These are phyloP conservation scores for Omphalotus guepiniiformis DNA, from an alignment of 768 basidiomycete genomes.

Conservation along the genomic window DNA sequence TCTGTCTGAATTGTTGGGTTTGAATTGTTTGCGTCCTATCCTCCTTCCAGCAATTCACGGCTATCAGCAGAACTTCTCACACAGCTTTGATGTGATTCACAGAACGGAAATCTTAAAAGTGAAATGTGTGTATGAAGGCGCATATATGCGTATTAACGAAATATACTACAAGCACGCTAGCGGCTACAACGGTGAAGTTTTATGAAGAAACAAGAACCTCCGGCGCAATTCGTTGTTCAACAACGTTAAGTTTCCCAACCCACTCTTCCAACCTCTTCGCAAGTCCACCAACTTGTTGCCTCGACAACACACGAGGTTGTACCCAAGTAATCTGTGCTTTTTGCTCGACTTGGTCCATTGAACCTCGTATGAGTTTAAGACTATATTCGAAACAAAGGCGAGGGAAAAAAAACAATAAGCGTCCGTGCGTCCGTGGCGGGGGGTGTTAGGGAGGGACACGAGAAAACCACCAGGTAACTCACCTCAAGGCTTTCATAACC, in stretches of 20 bases:
- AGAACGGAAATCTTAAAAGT: no score
- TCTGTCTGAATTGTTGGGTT: no score
- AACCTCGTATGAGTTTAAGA: constrained; percentile 87
- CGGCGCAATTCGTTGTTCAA: constrained; percentile 67
- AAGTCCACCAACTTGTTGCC: constrained; percentile 76
- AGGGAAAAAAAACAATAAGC: constrained; percentile 9
- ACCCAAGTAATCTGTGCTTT: constrained; percentile 93
- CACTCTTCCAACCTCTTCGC: constrained; percentile 71
- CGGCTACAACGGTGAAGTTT: no score
- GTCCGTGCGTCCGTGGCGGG: constrained; percentile 10
- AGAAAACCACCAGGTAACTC: constrained; percentile 15
- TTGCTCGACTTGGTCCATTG: constrained; percentile 85
- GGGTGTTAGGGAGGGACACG: not conserved
- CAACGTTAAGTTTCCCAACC: constrained; percentile 70
- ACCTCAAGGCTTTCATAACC: constrained; percentile 98
- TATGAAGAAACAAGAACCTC: constrained; percentile 19
- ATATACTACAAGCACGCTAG: no score
- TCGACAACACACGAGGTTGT: constrained; percentile 89
- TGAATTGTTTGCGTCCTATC: no score
- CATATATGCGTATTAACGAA: no score
- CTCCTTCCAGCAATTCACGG: no score
- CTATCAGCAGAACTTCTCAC: no score
- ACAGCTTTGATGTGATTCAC: no score
- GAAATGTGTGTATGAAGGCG: no score
- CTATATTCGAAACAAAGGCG: constrained; percentile 35